phyloP scores from a whole-genome alignment of 2,329 filamentous ascomycete species.

The Penicillium freii region DNA sequence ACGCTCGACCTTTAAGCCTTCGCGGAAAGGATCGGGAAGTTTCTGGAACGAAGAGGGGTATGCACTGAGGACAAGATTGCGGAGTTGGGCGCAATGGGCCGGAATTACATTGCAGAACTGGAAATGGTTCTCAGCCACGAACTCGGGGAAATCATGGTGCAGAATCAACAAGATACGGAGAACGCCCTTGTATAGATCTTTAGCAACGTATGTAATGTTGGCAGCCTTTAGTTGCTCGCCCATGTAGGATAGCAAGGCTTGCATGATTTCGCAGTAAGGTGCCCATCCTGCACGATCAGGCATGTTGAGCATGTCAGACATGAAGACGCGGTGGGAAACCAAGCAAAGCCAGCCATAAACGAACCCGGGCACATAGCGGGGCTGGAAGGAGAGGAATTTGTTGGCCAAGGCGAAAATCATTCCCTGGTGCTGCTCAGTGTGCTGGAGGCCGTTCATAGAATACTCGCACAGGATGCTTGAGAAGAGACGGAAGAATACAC shows the following conservation, averaged over 20 bases:
- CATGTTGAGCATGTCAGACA: conserved; percentile 72
- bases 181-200: conserved; percentile 80
- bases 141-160: conserved; percentile 93
- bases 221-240: conserved; percentile 75
- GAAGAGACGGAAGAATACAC: conserved; percentile 87
- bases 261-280: conserved; percentile 69
- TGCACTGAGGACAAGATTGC: conserved; percentile 83
- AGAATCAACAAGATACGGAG: conserved; percentile 80
- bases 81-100: conserved; percentile 78
- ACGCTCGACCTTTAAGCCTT: conserved; percentile 72
- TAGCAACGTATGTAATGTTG: conserved; percentile 66
- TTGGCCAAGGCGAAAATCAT: conserved; percentile 71
- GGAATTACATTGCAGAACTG: conserved; percentile 79
- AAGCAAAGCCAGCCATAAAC: conserved; percentile 80
- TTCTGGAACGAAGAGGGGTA: conserved; percentile 69
- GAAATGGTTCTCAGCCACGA: conserved; percentile 82
- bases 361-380: conserved; percentile 75
- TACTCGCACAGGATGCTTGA: conserved; percentile 79
- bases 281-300: conserved; percentile 71
- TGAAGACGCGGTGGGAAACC: conserved; percentile 78
- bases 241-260: conserved; percentile 69
- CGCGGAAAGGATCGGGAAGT: conserved; percentile 69
- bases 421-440: conserved; percentile 62
- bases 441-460: conserved; percentile 56
- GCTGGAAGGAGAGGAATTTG: conserved; percentile 71